phyloP scores from a whole-genome alignment of 2,329 filamentous ascomycete genomes.

The Ophiosphaerella korrae region DNA sequence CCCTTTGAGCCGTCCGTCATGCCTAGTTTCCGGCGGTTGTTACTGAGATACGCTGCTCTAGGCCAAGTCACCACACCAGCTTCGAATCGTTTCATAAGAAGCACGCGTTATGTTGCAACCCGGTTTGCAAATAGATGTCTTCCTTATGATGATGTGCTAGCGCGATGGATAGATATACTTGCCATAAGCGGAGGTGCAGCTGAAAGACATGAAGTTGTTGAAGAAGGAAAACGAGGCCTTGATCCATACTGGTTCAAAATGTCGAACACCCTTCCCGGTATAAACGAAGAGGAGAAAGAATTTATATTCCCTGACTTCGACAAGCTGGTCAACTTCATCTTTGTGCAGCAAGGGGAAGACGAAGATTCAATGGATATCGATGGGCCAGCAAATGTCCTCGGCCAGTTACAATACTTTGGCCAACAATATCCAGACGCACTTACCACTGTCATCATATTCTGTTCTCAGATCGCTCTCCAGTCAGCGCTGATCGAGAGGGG shows the following conservation, averaged over 20 bases:
- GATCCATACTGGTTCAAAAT: conserved; percentile 76
- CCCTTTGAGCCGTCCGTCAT: conserved; percentile 49
- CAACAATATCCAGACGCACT: conserved; percentile 59
- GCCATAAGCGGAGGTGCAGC: conserved; percentile 70
- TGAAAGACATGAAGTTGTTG: conserved; percentile 80
- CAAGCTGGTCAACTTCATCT: conserved; percentile 53
- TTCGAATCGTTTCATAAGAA: conserved; percentile 55
- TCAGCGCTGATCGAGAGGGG: conserved; percentile 57
- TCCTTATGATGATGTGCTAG: conserved; percentile 76
- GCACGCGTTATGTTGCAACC: conserved; percentile 79
- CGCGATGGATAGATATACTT: conserved; percentile 86
- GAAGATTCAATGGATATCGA: conserved; percentile 44
- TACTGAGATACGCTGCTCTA: conserved; percentile 39
- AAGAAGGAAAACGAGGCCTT: conserved; percentile 87
- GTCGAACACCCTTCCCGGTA: conserved; percentile 54
- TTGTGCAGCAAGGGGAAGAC: conserved; percentile 43
- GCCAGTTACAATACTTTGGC: conserved; percentile 38
- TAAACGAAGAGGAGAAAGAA: conserved; percentile 19
- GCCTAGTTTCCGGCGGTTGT: conserved; percentile 43
- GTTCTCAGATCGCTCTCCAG: conserved; percentile 64
- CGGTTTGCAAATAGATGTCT: conserved; percentile 91
- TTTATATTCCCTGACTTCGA: conserved; percentile 51
- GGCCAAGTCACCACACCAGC: conserved; percentile 19
- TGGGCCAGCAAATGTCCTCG: conserved; percentile 27
- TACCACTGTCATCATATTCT: conserved; percentile 72